phyloP scores from a whole-genome alignment of 441 rosid genomes.

The Melianthus villosus region DNA sequence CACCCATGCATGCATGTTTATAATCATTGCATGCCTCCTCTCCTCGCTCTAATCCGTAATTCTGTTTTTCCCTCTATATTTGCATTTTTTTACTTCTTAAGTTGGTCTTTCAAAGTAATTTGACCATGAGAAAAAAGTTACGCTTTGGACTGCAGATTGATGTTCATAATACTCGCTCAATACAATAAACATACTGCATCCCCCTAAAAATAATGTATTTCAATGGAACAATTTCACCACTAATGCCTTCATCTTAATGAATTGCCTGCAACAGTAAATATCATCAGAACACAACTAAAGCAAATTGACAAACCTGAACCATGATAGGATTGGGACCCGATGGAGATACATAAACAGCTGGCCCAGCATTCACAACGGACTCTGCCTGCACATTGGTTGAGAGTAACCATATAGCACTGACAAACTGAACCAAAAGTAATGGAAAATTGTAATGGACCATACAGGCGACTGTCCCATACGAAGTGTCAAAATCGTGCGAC shows the following conservation, averaged over 20 bases:
- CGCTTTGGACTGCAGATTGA: too few species aligned
- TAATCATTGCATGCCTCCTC: too few species aligned
- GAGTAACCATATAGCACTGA: neutral
- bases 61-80: too few species aligned
- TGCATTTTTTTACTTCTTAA: too few species aligned
- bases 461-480: slow-evolving; percentile 80
- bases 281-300: neutral
- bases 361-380: slow-evolving; percentile 73
- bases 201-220: too few species aligned
- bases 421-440: neutral
- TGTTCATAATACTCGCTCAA: too few species aligned
- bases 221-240: neutral
- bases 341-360: slow-evolving; percentile 68
- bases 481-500: slow-evolving; percentile 67
- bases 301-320: slow-evolving; percentile 55
- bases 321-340: slow-evolving; percentile 63
- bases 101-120: too few species aligned
- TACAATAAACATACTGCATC: too few species aligned
- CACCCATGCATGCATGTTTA: too few species aligned
- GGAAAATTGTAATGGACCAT: slow-evolving; percentile 12
- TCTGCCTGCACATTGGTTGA: slow-evolving; percentile 33
- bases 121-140: too few species aligned
- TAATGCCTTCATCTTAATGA: neutral
- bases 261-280: neutral
- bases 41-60: too few species aligned